phyloP scores from a whole-genome alignment of 2,329 filamentous ascomycete species.

The Aureobasidium pullulans region DNA sequence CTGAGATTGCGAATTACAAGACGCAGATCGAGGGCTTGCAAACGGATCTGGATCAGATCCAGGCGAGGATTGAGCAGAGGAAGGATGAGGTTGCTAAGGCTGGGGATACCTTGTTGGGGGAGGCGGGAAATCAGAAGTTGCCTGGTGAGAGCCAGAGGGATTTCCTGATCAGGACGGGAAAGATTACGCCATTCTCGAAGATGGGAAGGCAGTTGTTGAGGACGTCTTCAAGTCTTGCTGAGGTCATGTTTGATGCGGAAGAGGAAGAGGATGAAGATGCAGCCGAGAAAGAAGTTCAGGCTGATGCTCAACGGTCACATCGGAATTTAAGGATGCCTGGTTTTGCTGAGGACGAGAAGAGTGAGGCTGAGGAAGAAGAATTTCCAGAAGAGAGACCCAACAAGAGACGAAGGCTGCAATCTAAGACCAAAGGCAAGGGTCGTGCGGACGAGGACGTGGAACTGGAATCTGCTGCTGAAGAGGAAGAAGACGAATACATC shows the following conservation, averaged over 20 bases:
- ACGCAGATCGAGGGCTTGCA: conserved; percentile 57
- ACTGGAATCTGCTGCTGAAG: conserved; percentile 22
- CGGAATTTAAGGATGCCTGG: conserved; percentile 42
- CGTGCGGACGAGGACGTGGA: conserved; percentile 17
- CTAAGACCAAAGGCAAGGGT: conserved; percentile 16
- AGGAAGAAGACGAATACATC: conserved; percentile 36
- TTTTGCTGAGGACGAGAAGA: conserved; percentile 31
- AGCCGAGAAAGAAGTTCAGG: conserved; percentile 20
- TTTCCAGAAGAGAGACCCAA: conserved; percentile 31
- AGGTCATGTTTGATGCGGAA: conserved; percentile 75
- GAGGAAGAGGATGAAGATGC: conserved; percentile 50
- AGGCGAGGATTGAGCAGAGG: conserved; percentile 70
- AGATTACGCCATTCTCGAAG: conserved; percentile 91
- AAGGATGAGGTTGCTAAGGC: conserved; percentile 40
- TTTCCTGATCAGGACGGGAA: conserved; percentile 88
- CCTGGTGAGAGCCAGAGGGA: conserved; percentile 79
- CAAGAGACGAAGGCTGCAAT: conserved; percentile 35
- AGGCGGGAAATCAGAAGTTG: conserved; percentile 51
- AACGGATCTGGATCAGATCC: conserved; percentile 72
- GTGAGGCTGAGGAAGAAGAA: conserved; percentile 24
- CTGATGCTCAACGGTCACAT: conserved; percentile 34
- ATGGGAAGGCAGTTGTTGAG: conserved; percentile 59
- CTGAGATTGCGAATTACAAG: conserved; percentile 60
- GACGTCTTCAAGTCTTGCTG: conserved; percentile 62
- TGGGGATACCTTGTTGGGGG: conserved; percentile 33